Evolutionary conservation across 768 basidiomycete genomes (phyloP).

Genomic region (Boletus eberwhitei): DNA sequence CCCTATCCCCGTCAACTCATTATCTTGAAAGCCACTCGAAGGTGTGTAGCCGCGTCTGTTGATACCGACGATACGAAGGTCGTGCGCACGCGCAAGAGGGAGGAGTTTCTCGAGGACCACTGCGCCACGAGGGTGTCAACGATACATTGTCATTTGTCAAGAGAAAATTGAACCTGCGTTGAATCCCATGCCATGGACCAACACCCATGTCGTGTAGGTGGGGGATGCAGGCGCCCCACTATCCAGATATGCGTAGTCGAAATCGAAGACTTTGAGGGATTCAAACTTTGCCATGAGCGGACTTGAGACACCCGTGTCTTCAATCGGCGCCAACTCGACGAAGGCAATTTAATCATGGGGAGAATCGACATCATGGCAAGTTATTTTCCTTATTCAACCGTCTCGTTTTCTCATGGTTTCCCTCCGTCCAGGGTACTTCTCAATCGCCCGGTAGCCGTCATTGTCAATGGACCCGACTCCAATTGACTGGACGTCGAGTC

Average conservation of each 20-base stretch:
- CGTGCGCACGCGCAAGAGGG: conserved; percentile 19
- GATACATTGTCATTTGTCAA: neutral
- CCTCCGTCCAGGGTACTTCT: conserved; percentile 3
- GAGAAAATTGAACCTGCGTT: conserved; percentile 15
- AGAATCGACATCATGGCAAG: conserved; percentile 49
- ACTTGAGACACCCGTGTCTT: neutral
- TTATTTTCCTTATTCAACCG: conserved; percentile 6
- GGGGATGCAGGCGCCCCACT: conserved; percentile 17
- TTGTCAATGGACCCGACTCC: conserved; percentile 17
- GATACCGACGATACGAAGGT: conserved; percentile 22
- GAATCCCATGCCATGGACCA: conserved; percentile 21
- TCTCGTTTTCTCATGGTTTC: conserved; percentile 1
- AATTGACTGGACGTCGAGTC: conserved; percentile 30
- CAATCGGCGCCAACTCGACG: conserved; percentile 12
- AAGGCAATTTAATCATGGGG: conserved; percentile 35
- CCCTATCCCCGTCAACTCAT: conserved; percentile 11
- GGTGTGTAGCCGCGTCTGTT: conserved; percentile 28
- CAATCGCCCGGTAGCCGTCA: conserved; percentile 10
- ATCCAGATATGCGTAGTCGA: conserved; percentile 22
- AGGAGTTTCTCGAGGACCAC: conserved; percentile 18
- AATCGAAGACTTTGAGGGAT: conserved; percentile 12
- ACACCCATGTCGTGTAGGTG: conserved; percentile 22
- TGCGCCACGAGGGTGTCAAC: neutral
- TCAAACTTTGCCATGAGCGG: too few species aligned
- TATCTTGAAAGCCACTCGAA: conserved; percentile 21